Percentiles rank a stretch among this genome's conserved stretches.
phyloP scores from a whole-genome alignment of 768 basidiomycete species.

The Mycena rebaudengoi region DNA sequence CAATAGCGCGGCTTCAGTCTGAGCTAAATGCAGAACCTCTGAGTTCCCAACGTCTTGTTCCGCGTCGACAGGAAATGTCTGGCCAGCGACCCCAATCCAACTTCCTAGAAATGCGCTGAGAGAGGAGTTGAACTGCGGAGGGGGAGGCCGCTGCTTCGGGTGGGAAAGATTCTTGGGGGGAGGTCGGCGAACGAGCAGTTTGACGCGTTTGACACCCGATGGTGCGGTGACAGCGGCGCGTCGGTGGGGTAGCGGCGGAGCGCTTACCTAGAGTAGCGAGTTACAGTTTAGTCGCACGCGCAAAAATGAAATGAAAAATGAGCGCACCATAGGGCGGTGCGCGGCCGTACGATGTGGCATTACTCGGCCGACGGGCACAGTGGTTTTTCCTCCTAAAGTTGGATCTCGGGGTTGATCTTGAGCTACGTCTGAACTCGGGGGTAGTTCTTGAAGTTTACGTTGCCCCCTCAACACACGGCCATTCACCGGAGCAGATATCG shows the following conservation, averaged over 20 bases:
- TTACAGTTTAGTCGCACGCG: not conserved
- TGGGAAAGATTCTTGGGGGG: constrained; percentile 63
- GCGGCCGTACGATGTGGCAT: constrained; percentile 22
- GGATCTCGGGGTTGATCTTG: not conserved
- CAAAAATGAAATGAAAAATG: not conserved
- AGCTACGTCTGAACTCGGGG: too few species aligned
- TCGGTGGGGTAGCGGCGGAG: constrained; percentile 15
- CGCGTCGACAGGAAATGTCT: constrained; percentile 44
- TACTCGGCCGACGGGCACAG: constrained; percentile 4
- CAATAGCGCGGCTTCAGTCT: constrained; percentile 52
- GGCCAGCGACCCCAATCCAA: constrained; percentile 62
- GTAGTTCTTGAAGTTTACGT: not conserved
- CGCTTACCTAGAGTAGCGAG: not conserved
- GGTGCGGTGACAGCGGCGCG: constrained; percentile 24
- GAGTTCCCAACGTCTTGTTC: constrained; percentile 27
- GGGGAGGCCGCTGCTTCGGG: constrained; percentile 71
- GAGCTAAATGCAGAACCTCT: constrained; percentile 48
- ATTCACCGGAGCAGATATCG: constrained; percentile 17
- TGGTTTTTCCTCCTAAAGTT: constrained; percentile 1
- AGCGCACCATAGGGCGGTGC: not conserved
- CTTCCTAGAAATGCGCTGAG: constrained; percentile 67
- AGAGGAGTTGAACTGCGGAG: constrained; percentile 60
- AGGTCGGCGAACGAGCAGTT: constrained; percentile 72
- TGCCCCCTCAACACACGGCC: constrained; percentile 14
- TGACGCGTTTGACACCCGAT: constrained; percentile 67